Base-by-base conservation (phyloP, 768 basidiomycete genomes). In the Hypholoma fasciculare region DNA sequence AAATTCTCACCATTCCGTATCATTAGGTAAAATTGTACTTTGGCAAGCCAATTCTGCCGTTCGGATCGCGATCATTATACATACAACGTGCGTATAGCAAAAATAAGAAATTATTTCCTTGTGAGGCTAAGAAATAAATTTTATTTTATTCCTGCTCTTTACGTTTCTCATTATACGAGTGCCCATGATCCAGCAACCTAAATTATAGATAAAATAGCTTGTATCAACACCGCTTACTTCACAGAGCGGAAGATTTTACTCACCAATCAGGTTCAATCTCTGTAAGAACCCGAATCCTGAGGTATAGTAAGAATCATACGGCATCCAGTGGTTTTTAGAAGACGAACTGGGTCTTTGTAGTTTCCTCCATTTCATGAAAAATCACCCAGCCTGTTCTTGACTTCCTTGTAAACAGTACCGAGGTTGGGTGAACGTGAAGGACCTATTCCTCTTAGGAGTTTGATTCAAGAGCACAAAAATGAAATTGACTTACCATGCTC, bases 261-360 rank as follows among this genome's bases (percentile, higher is more conserved):
- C 65, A 88, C 96, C 96, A 98, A 65, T 98, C 96, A 40, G 94
- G 87, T 66, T 98, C 95, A 44, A 98, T 92, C 65, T 96, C 94
- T 1, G 96, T 97, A 36, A 98, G 71, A 62, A 98, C 88, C 20
- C 91, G 85, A 67, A 99, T 97, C 69, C 97, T 94, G 40, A 14
- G 13, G 14, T 26, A 50, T 71, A 11, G 43, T 26, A n/a, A 34
- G 16, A 2, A 30, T 19, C 20, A 39, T 14, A 13, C 12, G 2
- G 17, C n/a, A n/a, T 42, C 8, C 9, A 34, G 2, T 36, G 17
- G 26, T 43, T 7, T n/a, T 7, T n/a, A 6, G 20, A 20, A 38
- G 4, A 70, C 90, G 65, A 64, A 92, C 92, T 92, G 96, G 42
- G 87, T 88, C 69, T 95, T 97, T 63, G 94, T 96, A 0, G 97